Conservation (phyloP, 306 rosid species). For the Begonia loranthoides region DNA sequence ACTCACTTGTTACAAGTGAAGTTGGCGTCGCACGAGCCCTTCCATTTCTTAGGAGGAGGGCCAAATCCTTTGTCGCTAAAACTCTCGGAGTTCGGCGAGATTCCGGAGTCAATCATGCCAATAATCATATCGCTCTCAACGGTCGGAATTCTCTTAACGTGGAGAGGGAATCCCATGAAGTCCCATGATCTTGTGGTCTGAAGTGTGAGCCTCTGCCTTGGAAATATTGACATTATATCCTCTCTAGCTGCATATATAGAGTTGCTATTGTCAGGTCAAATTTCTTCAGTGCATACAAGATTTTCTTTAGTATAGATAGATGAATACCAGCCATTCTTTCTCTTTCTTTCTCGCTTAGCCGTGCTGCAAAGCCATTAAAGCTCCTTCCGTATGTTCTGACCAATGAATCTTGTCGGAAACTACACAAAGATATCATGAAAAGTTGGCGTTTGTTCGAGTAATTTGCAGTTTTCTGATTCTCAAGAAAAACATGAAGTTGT, state of each 20-base stretch:
- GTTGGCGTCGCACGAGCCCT: slow-evolving; percentile 5
- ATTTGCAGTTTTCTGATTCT: not conserved
- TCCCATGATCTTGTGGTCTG: slow-evolving; percentile 14
- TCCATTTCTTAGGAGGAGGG: slow-evolving; percentile 13
- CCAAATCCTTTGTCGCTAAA: slow-evolving; percentile 7
- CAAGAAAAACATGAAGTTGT: too few species aligned
- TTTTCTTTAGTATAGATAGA: not conserved
- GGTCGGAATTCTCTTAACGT: not conserved
- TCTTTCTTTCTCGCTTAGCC: not conserved
- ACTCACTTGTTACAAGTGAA: slow-evolving; percentile 14
- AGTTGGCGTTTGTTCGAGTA: not conserved
- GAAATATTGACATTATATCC: slow-evolving; percentile 7
- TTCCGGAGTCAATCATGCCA: slow-evolving; percentile 12
- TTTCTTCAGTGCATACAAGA: not conserved
- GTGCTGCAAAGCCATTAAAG: not conserved
- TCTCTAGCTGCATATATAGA: slow-evolving; percentile 1
- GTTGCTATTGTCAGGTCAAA: not conserved
- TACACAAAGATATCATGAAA: not conserved
- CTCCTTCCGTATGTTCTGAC: slow-evolving; percentile 1
- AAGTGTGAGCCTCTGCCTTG: not conserved
- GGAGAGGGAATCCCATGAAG: slow-evolving; percentile 1
- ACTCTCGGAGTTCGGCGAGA: slow-evolving; percentile 12
- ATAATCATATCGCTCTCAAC: slow-evolving; percentile 9
- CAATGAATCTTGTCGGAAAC: not conserved
- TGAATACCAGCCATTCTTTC: not conserved